Percentiles rank a stretch among this genome's conserved stretches.
Evolutionary conservation across 2,329 filamentous ascomycete genomes (phyloP).

Genomic region (Byssochlamys sp.): DNA sequence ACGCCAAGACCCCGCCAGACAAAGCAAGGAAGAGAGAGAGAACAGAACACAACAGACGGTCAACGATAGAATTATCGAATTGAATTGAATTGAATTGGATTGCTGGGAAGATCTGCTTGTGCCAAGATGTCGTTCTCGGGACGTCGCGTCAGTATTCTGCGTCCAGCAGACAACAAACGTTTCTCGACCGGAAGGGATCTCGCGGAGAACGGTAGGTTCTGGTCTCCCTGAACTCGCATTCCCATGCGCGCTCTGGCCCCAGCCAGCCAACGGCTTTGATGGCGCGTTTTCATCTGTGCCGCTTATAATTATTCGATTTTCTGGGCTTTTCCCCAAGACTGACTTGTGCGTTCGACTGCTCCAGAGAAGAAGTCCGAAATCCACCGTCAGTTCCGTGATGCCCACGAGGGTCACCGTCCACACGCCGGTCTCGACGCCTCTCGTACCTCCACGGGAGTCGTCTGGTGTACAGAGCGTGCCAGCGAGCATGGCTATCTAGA

Average conservation of each 20-base stretch:
- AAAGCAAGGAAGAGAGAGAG: not conserved
- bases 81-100: no score
- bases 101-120: not conserved
- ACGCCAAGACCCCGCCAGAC: not conserved
- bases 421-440: conserved; percentile 85
- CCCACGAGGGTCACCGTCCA: conserved; percentile 80
- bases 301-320: no score
- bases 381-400: conserved; percentile 78
- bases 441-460: conserved; percentile 81
- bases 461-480: conserved; percentile 65
- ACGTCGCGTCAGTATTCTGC: conserved; percentile 36
- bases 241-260: not conserved
- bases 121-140: conserved; percentile 38
- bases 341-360: conserved; percentile 3
- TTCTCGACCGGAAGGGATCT: conserved; percentile 37
- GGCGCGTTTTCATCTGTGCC: no score
- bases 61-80: not conserved
- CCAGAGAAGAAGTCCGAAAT: conserved; percentile 72
- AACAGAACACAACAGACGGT: conserved; percentile 5
- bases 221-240: not conserved
- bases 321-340: not conserved
- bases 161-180: conserved; percentile 27
- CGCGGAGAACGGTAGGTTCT: conserved; percentile 35
- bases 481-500: conserved; percentile 81
- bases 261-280: no score